Base-by-base conservation (phyloP, 805 yeast species). In the Candida arabinofermentans region DNA sequence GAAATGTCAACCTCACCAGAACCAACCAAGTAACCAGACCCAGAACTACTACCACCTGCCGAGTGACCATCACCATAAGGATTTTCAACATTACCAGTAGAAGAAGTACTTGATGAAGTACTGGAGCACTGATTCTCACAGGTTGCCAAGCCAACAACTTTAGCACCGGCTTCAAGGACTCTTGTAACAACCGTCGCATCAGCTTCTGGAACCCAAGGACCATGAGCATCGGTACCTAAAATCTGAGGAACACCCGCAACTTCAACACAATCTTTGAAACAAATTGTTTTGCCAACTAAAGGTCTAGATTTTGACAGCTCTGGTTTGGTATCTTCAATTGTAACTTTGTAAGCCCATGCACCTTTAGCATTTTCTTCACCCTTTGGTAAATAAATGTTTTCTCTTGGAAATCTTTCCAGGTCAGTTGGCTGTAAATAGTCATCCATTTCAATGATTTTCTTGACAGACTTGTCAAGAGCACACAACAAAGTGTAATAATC, bases 21-120 rank as follows among this genome's bases (percentile, higher is more conserved):
- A 4, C 78, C 74, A n/a, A 76, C 75, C 3, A 72, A 61, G 24
- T 48, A 46, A 23, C 54, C 54, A 22, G 47, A 70, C 1, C 81
- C 82, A 6, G 79, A 76, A 22, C 77, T 71, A 9, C 77, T 70
- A 5, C 81, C 82, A 7, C 82, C 56, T 18, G 56, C 48, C 48
- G 22, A 43, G 41, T 30, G 57, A 49, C 54, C 66, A 46, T 41
- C 51, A 26, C 59, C 61, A 53, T 44, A 57, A 14, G 81, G 81
- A 48, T 76, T 75, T 24, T 61, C 51, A 8, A 71, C 67, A 24
- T 69, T 55, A 1, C 79, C 79, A 35, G 65, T 57, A n/a, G 61
- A 50, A 14, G 69, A 52, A 3, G 70, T 59, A 47, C 61, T 59
- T 50, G 54, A 50, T 5, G 49, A 48, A 8, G 54, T 48, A 38